Percentiles rank a stretch among this genome's conserved stretches.
Conservation (phyloP, 164 flowering plant species). For the Vitis rotundifolia region DNA sequence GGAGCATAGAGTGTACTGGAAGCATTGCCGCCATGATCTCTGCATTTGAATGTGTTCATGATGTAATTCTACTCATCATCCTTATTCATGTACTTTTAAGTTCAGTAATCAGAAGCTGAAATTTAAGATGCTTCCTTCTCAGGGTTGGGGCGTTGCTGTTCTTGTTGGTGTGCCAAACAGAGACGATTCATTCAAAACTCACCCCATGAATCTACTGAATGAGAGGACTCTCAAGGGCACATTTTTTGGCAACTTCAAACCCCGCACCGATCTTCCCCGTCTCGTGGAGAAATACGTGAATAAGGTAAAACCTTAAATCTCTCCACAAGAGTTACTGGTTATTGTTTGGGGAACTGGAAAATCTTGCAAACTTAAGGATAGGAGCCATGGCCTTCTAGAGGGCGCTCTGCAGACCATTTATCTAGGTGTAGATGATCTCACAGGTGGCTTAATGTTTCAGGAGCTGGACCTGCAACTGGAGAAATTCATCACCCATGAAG, state of each 20-base stretch:
- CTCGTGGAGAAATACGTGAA: slow-evolving; percentile 51
- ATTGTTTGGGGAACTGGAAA: neutral
- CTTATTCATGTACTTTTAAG: neutral
- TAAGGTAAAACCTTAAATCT: slow-evolving; percentile 21
- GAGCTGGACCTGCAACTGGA: slow-evolving; percentile 51
- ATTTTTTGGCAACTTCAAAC: slow-evolving; percentile 54
- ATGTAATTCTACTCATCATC: slow-evolving; percentile 20
- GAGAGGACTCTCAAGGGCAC: slow-evolving; percentile 56
- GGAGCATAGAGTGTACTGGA: slow-evolving; percentile 51
- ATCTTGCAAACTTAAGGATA: too few relatives aligned
- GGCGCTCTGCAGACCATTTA: too few relatives aligned
- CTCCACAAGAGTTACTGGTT: neutral
- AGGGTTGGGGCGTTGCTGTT: slow-evolving; percentile 60
- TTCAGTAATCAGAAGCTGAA: neutral
- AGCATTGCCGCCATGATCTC: slow-evolving; percentile 42
- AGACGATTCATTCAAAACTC: slow-evolving; percentile 43
- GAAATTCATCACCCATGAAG: slow-evolving; percentile 65
- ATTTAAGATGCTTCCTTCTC: slow-evolving; percentile 1
- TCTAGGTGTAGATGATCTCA: too few relatives aligned
- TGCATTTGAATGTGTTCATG: slow-evolving; percentile 53
- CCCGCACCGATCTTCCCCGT: slow-evolving; percentile 40
- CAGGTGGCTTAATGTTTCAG: slow-evolving; percentile 20
- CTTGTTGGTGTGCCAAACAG: slow-evolving; percentile 47
- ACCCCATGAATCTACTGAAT: slow-evolving; percentile 41
- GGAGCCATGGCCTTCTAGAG: too few relatives aligned